Conservation (phyloP, 495 filamentous ascomycete genomes). For the Beverwykella pulmonaria region DNA sequence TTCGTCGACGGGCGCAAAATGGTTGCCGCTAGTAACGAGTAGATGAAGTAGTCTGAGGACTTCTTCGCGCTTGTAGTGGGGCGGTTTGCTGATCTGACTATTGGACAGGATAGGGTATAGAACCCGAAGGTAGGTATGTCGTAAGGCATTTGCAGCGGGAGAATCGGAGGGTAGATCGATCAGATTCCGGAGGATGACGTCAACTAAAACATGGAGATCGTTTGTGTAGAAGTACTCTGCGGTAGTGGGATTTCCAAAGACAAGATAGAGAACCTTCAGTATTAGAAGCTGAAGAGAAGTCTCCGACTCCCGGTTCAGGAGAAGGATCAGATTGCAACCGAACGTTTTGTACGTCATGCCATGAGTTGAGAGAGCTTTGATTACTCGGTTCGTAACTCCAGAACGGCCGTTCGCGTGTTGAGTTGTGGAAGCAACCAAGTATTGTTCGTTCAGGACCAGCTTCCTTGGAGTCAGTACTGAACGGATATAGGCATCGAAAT, state of each 20-base stretch:
- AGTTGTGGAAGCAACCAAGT: conserved; percentile 77
- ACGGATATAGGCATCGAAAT: background rate
- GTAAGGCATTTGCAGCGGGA: conserved; percentile 57
- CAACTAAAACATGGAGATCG: conserved; percentile 89
- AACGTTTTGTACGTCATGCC: conserved; percentile 88
- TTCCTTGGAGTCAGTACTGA: conserved; percentile 42
- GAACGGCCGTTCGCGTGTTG: conserved; percentile 50
- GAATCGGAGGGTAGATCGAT: conserved; percentile 81
- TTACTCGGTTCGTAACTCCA: conserved; percentile 76
- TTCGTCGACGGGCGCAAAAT: conserved; percentile 89
- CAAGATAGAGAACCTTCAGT: conserved; percentile 89
- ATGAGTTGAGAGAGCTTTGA: conserved; percentile 80
- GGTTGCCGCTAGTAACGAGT: conserved; percentile 58
- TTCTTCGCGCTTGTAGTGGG: conserved; percentile 91
- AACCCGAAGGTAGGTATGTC: conserved; percentile 98
- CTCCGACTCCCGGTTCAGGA: conserved; percentile 91
- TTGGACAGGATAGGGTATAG: conserved; percentile 87
- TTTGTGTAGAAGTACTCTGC: conserved; percentile 99
- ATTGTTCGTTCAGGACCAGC: conserved; percentile 97
- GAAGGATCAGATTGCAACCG: conserved; percentile 94
- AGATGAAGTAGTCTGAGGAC: conserved; percentile 72
- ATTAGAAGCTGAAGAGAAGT: conserved; percentile 92
- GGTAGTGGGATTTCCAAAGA: conserved; percentile 88
- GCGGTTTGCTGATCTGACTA: conserved; percentile 79
- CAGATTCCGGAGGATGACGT: conserved; percentile 94